Evolutionary conservation across 208 protist genomes (phyloP), one percentile per base, ranked within the genome.

Genomic region (Crithidia mellificae): DNA sequence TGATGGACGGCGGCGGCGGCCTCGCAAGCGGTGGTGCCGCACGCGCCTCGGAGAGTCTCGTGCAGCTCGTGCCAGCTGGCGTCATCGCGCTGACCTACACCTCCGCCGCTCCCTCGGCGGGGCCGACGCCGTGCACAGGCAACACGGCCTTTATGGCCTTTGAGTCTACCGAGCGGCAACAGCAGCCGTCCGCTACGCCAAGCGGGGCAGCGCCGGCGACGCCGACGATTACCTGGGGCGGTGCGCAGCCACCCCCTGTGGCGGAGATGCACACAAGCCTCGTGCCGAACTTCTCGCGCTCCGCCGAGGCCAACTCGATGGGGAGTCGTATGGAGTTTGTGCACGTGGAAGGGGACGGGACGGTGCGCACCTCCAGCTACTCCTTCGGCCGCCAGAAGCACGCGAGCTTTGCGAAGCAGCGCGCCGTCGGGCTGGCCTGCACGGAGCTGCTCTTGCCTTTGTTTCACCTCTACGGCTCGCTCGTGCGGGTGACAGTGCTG

Each of bases 301-400:
- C 69, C 0, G 67, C 64, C 12, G 47, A 80, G 30, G 62, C 68
- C 0, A 61, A 77, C 44, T 84, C 81, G 49, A 38, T 80, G 24
- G 68, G 59, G 12, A 90, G 85, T 56, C 80, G 77, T 24, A 72
- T 94, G 39, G 83, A 92, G 58, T 87, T 92, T 61, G 25, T 92
- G 52, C 85, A 82, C 71, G 63, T 94, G 38, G 84, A 91, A 29
- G 74, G 62, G 20, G 85, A 92, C 55, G 90, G 90, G 27, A 91
- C 90, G 20, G 77, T 92, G 52, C 71, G 77, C 30, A 90, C 75
- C 24, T 84, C 80, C 7, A 83, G 81, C 54, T 95, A 87, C 56
- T 62, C 68, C 32, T 90, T 90, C 66, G 85, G 83, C 9, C 72
- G 72, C 14, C 82, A 91, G 58, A 81, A 77, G 41, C 78, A 86